Percentiles rank a stretch among this genome's conserved stretches.
phyloP scores from a whole-genome alignment of 306 rosid genomes.

The Cicer pinnatifidum region DNA sequence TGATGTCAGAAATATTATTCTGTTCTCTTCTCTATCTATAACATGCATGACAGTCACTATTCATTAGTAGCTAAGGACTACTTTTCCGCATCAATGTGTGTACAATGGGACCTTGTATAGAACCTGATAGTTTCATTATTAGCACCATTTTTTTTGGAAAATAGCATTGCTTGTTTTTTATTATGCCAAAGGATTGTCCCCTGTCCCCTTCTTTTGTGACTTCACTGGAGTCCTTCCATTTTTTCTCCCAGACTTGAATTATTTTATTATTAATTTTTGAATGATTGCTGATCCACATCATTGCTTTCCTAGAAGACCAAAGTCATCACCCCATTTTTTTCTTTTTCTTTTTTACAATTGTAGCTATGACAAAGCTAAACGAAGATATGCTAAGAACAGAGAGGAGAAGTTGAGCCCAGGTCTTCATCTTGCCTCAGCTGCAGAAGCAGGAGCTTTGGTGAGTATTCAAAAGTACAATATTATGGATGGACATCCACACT shows the following conservation, averaged over 20 bases:
- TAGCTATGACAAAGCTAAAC: slow-evolving; percentile 87
- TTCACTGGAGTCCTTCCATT: background rate
- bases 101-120: slow-evolving; percentile 4
- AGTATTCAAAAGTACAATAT: slow-evolving; percentile 45
- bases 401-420: slow-evolving; percentile 72
- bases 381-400: slow-evolving; percentile 72
- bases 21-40: background rate
- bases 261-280: slow-evolving; percentile 26
- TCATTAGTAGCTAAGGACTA: background rate
- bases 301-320: slow-evolving; percentile 28
- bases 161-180: slow-evolving; percentile 28
- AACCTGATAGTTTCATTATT: slow-evolving; percentile 12
- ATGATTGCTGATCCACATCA: slow-evolving; percentile 16
- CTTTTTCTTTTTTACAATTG: slow-evolving; percentile 32
- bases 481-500: slow-evolving; percentile 30
- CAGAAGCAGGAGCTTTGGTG: slow-evolving; percentile 97
- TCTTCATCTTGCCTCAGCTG: slow-evolving; percentile 94
- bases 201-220: background rate
- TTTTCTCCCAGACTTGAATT: slow-evolving; percentile 35
- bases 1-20: background rate
- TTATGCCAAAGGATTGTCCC: slow-evolving; percentile 23
- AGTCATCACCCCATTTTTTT: slow-evolving; percentile 3
- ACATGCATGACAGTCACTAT: slow-evolving; percentile 21
- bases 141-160: background rate
- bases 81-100: slow-evolving; percentile 5